Conservation (phyloP, 805 yeast species). For the Teunomyces gatunensis region DNA sequence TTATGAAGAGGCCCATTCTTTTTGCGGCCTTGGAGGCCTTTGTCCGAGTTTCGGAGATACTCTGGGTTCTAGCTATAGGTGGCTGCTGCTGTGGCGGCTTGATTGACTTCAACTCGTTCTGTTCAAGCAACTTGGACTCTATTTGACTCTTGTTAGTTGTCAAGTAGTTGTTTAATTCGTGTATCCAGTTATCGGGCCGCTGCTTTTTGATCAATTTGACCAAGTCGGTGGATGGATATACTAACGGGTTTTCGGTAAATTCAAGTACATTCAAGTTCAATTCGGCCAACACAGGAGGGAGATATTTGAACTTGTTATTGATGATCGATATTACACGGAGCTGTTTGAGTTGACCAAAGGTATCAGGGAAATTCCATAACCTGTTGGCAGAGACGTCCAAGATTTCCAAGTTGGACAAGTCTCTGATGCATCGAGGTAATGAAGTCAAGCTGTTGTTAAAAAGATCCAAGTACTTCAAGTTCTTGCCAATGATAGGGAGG, state of each 20-base stretch:
- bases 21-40: constrained; percentile 63
- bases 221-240: constrained; percentile 42
- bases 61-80: constrained; percentile 24
- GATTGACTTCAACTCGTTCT: constrained; percentile 8
- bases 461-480: constrained; percentile 60
- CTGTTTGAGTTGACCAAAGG: constrained; percentile 28
- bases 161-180: constrained; percentile 38
- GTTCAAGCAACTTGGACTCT: constrained; percentile 24
- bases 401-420: constrained; percentile 51
- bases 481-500: constrained; percentile 39
- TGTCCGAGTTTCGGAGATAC: constrained; percentile 38
- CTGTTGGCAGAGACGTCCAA: constrained; percentile 62
- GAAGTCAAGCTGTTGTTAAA: constrained; percentile 55
- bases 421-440: constrained; percentile 45
- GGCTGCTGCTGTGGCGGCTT: constrained; percentile 11
- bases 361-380: constrained; percentile 45
- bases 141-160: constrained; percentile 30
- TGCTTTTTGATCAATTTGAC: constrained; percentile 34
- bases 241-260: constrained; percentile 59
- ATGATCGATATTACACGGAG: constrained; percentile 61
- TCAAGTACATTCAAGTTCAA: constrained; percentile 58
- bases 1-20: constrained; percentile 71
- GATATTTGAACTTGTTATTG: constrained; percentile 52
- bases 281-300: constrained; percentile 53
- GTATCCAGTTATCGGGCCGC: constrained; percentile 46